Base-by-base conservation (phyloP, 1,139 yeast genomes). In the Insectozyma bohioensis region DNA sequence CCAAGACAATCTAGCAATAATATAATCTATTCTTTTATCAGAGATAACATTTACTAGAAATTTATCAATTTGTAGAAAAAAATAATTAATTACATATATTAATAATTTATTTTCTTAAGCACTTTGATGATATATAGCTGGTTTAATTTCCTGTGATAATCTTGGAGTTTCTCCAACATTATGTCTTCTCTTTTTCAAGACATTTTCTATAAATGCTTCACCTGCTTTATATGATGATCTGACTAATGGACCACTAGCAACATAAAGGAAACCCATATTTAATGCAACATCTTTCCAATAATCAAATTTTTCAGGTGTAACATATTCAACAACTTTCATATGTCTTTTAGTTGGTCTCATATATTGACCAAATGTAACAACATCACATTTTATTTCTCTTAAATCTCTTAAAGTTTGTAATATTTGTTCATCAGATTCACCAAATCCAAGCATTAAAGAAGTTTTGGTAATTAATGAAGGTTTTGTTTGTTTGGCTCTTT, bases 331-430 rank as follows among this genome's bases (percentile, higher is more conserved):
- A 25, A 94, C 99, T 66, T 90, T 90, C 95, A 94, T 87, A 58
- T 94, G 99, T 52, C 97, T 80, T 64, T 86, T 92, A 2, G 99
- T 94, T 27, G 99, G 99, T 54, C 97, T 78, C 99, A 94, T 94
- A 61, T 94, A 94, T 63, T 94, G 99, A 25, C 99, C 99, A 61
- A 94, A 92, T 0, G 99, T 94, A 15, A 94, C 96, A 34, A 94
- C 95, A 52, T 94, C 98, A 56, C 95, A 94, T 6, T 73, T 67
- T 33, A 83, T 75, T 13, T 62, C 77, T 43, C 98, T 75, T 46
- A 94, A 68, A 55, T 87, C 95, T 37, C 58, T 67, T 49, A 94
- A 59, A 1, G 97, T 81, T 46, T 78, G 80, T 51, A 80, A 56
- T 15, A 94, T 61, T 61, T 92, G 97, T 30, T 82, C 95, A 53